phyloP scores from a whole-genome alignment of 345 rosid species.

The Rhodomyrtus tomentosa region DNA sequence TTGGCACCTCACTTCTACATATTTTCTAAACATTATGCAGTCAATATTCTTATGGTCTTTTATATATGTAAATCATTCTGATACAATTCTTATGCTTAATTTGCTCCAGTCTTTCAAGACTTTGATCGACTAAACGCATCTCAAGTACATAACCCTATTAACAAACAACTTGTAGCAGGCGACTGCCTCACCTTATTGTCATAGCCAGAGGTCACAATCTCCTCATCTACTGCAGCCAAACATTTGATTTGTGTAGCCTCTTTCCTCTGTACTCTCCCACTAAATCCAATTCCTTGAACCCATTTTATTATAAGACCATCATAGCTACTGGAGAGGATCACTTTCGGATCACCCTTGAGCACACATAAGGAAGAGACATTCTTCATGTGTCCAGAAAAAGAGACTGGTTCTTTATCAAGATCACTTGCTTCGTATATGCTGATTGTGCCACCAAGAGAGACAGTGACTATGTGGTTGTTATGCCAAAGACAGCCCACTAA shows the following conservation, averaged over 20 bases:
- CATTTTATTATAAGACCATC: slow-evolving; percentile 89
- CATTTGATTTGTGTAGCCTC: slow-evolving; percentile 79
- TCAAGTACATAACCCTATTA: neutral
- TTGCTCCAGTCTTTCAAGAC: neutral
- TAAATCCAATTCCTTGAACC: slow-evolving; percentile 80
- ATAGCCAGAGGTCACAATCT: slow-evolving; percentile 77
- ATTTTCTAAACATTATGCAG: neutral
- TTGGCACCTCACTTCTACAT: neutral
- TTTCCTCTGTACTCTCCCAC: slow-evolving; percentile 63
- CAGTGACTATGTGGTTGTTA: slow-evolving; percentile 71
- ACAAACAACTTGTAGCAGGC: neutral
- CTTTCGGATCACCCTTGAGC: slow-evolving; percentile 47
- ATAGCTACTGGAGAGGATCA: slow-evolving; percentile 66
- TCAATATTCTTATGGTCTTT: neutral
- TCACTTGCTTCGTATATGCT: slow-evolving; percentile 65
- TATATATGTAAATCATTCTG: neutral
- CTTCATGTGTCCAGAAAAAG: slow-evolving; percentile 84
- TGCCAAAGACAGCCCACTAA: slow-evolving; percentile 95
- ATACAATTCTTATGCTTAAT: neutral
- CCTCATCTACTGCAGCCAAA: slow-evolving; percentile 74
- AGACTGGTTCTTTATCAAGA: slow-evolving; percentile 62
- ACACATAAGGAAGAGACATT: slow-evolving; percentile 63
- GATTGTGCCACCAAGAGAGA: slow-evolving; percentile 86
- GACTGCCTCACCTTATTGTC: slow-evolving; percentile 60
- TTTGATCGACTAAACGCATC: neutral